Evolutionary conservation across 2,329 filamentous ascomycete genomes (phyloP).

Genomic region (Dichotomopilus funicola): DNA sequence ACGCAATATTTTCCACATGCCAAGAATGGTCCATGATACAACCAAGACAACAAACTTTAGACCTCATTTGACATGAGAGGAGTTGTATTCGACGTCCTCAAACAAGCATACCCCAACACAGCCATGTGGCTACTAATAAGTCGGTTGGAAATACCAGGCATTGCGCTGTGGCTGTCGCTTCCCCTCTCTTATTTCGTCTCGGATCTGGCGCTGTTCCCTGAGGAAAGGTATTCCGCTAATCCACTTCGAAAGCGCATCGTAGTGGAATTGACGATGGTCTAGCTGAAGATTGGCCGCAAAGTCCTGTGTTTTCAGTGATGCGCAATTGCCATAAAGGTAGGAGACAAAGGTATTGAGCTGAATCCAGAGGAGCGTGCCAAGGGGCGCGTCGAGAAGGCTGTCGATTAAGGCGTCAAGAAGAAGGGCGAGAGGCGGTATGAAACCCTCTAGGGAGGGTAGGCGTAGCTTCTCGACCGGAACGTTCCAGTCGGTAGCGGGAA

Average conservation of each 20-base stretch:
- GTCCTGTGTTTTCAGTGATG: not conserved
- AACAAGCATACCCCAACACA: no score
- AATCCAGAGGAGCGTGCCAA: not conserved
- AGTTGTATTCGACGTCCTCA: no score
- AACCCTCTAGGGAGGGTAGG: not conserved
- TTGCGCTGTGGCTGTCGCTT: slow-evolving; percentile 1
- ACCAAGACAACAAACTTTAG: no score
- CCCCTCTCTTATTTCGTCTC: slow-evolving; percentile 4
- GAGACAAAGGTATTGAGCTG: not conserved
- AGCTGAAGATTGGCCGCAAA: not conserved
- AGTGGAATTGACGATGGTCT: slow-evolving; percentile 13
- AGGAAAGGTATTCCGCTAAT: slow-evolving; percentile 6
- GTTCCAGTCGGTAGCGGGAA: slow-evolving; percentile 3
- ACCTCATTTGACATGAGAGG: no score
- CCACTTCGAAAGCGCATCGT: slow-evolving; percentile 4
- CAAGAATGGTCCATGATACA: no score
- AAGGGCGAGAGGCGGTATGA: slow-evolving; percentile 1
- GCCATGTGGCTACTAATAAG: no score
- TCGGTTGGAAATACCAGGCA: not conserved
- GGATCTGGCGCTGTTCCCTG: slow-evolving; percentile 5
- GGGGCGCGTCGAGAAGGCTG: not conserved
- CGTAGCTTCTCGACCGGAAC: not conserved
- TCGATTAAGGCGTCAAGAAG: slow-evolving; percentile 6
- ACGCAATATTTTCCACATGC: no score
- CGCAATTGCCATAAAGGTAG: slow-evolving; percentile 9